These are phyloP conservation scores for Geosmithia flava DNA, from an alignment of 2,329 filamentous ascomycete species.

Conservation along the genomic window DNA sequence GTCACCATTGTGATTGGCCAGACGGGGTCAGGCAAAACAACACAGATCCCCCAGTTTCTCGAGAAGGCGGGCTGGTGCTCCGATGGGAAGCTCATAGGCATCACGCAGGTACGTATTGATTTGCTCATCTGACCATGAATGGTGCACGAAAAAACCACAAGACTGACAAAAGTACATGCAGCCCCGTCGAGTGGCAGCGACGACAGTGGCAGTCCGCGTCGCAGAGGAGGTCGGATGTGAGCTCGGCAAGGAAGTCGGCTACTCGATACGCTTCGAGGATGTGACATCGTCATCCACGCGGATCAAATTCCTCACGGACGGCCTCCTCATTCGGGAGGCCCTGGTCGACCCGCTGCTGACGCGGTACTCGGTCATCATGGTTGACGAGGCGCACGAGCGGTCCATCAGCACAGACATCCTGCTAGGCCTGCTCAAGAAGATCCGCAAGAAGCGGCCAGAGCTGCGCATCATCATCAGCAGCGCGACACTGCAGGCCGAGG, in stretches of 20 bases:
- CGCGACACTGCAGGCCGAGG: constrained; percentile 82
- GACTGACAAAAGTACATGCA: constrained; percentile 20
- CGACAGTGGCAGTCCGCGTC: constrained; percentile 76
- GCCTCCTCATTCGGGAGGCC: constrained; percentile 80
- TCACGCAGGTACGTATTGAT: constrained; percentile 63
- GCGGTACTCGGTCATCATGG: constrained; percentile 91
- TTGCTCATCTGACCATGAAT: too few species aligned
- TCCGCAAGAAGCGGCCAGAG: constrained; percentile 66
- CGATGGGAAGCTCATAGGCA: constrained; percentile 69
- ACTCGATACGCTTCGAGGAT: constrained; percentile 88
- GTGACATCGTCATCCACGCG: constrained; percentile 72
- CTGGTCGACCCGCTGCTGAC: constrained; percentile 85
- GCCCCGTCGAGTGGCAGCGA: constrained; percentile 84
- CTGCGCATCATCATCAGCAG: constrained; percentile 84
- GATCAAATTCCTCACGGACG: constrained; percentile 95
- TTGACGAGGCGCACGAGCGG: constrained; percentile 92
- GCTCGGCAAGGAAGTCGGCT: constrained; percentile 82
- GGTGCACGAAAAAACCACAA: constrained; percentile 2
- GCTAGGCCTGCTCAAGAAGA: constrained; percentile 83
- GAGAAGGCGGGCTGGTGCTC: constrained; percentile 81
- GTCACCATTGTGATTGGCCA: constrained; percentile 88
- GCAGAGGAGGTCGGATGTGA: constrained; percentile 82
- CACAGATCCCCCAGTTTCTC: constrained; percentile 86
- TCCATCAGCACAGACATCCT: constrained; percentile 88
- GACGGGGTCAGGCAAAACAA: constrained; percentile 91